Conservation (phyloP, 2,329 filamentous ascomycete genomes). For the Pseudocercospora fuligena region DNA sequence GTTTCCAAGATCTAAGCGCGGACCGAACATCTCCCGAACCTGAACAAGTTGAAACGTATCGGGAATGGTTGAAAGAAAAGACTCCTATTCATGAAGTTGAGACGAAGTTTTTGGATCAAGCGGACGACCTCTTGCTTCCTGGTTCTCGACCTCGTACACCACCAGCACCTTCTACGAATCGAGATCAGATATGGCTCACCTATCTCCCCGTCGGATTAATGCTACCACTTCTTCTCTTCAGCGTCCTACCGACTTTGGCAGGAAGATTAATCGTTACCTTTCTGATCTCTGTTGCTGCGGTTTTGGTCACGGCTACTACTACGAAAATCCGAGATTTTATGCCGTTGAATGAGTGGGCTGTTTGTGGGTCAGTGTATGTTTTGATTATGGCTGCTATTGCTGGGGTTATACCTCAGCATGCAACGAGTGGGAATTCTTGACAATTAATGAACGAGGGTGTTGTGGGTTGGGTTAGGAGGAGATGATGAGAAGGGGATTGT, state of each 20-base stretch:
- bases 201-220: slow-evolving; percentile 47
- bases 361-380: slow-evolving; percentile 47
- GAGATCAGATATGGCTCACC: slow-evolving; percentile 11
- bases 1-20: slow-evolving; percentile 61
- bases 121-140: slow-evolving; percentile 59
- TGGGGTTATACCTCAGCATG: slow-evolving; percentile 27
- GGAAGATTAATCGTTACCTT: slow-evolving; percentile 47
- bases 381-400: slow-evolving; percentile 44
- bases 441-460: background rate
- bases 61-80: slow-evolving; percentile 60
- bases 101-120: slow-evolving; percentile 58
- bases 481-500: background rate
- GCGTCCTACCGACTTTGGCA: slow-evolving; percentile 48
- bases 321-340: slow-evolving; percentile 44
- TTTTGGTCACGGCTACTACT: slow-evolving; percentile 37
- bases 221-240: slow-evolving; percentile 49
- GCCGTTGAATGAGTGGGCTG: slow-evolving; percentile 46
- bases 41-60: slow-evolving; percentile 60
- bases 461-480: background rate
- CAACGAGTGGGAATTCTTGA: background rate
- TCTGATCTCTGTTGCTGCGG: slow-evolving; percentile 44
- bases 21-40: slow-evolving; percentile 55
- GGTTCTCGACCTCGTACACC: no score
- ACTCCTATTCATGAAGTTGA: slow-evolving; percentile 64
- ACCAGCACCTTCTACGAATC: no score